phyloP scores from a whole-genome alignment of 495 filamentous ascomycete genomes.

The Hypoxylon perforatum region DNA sequence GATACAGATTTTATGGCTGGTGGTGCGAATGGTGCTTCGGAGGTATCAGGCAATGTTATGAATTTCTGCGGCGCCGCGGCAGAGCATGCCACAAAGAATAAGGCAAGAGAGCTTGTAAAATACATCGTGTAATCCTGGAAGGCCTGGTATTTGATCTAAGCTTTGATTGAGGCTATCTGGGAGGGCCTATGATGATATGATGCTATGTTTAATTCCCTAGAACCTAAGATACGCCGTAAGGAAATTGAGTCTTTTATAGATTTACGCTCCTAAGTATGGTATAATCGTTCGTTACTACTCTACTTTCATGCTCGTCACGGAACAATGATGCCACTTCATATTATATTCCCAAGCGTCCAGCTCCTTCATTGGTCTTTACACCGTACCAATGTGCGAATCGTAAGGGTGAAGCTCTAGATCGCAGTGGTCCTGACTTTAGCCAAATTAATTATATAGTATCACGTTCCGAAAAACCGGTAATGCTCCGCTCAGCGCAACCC shows the following conservation, averaged over 20 bases:
- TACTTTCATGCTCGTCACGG: not conserved
- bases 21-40: conserved; percentile 23
- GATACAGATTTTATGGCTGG: conserved; percentile 55
- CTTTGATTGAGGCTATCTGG: not conserved
- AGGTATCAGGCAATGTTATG: conserved; percentile 7
- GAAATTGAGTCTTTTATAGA: not conserved
- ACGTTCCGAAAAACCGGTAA: conserved; percentile 16
- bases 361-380: not conserved
- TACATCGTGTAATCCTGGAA: not conserved
- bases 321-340: not conserved
- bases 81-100: conserved; percentile 16
- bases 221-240: too few species aligned
- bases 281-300: not conserved
- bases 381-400: not conserved
- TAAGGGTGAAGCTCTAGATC: conserved; percentile 16
- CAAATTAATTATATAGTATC: conserved; percentile 25
- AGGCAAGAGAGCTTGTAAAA: not conserved
- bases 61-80: conserved; percentile 11
- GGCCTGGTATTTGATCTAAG: not conserved
- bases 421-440: conserved; percentile 20
- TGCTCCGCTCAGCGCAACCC: conserved; percentile 2
- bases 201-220: not conserved
- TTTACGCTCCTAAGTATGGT: not conserved
- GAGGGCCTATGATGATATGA: not conserved
- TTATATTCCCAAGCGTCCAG: not conserved